phyloP scores from a whole-genome alignment of 2,329 filamentous ascomycete species.

The Pseudogymnoascus sp. region DNA sequence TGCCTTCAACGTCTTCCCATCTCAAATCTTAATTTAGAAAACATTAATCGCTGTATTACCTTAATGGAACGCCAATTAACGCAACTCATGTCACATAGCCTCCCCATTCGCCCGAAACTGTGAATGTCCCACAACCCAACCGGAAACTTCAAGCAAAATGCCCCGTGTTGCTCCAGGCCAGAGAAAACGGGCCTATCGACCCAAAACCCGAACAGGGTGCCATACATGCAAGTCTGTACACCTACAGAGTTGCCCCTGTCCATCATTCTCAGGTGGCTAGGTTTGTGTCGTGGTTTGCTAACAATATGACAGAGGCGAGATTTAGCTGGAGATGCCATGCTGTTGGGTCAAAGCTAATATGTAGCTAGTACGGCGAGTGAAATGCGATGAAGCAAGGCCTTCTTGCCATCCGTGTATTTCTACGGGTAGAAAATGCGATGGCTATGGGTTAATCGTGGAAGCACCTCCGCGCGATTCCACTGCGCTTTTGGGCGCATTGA shows the following conservation, averaged over 20 bases:
- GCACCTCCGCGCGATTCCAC: neutral
- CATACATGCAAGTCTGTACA: neutral
- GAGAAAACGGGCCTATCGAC: constrained; percentile 5
- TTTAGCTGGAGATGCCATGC: neutral
- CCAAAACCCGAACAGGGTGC: constrained; percentile 6
- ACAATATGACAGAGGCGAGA: neutral
- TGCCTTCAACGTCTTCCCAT: neutral
- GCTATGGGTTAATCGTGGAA: neutral
- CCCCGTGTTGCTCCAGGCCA: neutral
- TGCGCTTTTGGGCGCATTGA: neutral
- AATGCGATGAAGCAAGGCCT: constrained; percentile 10
- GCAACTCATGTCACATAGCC: neutral
- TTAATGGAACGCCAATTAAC: neutral
- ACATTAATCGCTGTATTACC: neutral
- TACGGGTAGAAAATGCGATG: constrained; percentile 6
- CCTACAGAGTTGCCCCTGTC: neutral
- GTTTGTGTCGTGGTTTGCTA: neutral
- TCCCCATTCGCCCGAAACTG: neutral
- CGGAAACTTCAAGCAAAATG: neutral
- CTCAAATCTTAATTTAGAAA: neutral
- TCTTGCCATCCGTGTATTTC: constrained; percentile 6
- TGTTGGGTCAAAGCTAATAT: neutral
- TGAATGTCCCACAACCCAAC: neutral
- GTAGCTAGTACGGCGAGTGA: neutral
- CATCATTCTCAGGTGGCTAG: neutral